Evolutionary conservation across 1,284 basidiomycete genomes (phyloP).

Genomic region (Boletus albobrunnescens): DNA sequence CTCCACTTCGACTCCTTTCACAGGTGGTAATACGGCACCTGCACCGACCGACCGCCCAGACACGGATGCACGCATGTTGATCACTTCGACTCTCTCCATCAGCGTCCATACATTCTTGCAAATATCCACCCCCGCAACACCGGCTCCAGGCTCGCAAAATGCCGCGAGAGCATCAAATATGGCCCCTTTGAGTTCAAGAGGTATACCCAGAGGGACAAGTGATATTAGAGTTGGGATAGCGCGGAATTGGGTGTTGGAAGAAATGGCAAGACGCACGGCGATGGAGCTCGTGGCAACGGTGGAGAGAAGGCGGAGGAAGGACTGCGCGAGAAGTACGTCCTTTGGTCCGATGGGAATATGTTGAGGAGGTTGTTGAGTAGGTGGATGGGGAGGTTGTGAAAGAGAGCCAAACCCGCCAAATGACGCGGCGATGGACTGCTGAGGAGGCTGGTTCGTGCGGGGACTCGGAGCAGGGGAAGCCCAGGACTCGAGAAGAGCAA

Average conservation of each 20-base stretch:
- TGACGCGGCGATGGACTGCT: constrained; percentile 24
- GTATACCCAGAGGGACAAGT: constrained; percentile 75
- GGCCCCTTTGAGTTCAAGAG: constrained; percentile 89
- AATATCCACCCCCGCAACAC: constrained; percentile 70
- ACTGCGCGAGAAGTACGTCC: constrained; percentile 75
- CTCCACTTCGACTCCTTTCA: constrained; percentile 74
- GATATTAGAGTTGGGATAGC: constrained; percentile 78
- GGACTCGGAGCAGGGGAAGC: constrained; percentile 32
- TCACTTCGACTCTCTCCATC: constrained; percentile 83
- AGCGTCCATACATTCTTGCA: constrained; percentile 78
- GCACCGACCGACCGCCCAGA: constrained; percentile 34
- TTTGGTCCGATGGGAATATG: constrained; percentile 62
- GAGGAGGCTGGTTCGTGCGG: constrained; percentile 26
- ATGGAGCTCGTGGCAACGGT: constrained; percentile 78
- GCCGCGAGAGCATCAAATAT: constrained; percentile 82
- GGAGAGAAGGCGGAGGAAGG: constrained; percentile 79
- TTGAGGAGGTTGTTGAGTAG: constrained; percentile 33
- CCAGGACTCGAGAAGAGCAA: constrained; percentile 54
- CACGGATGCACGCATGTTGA: constrained; percentile 56
- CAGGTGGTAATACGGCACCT: constrained; percentile 42
- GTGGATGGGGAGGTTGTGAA: constrained; percentile 14
- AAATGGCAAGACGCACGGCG: constrained; percentile 75
- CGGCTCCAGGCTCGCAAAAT: constrained; percentile 78
- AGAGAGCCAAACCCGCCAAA: constrained; percentile 34
- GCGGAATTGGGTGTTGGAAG: constrained; percentile 73